Base-by-base conservation (phyloP, 2,329 filamentous ascomycete genomes). In the Fusarium dimerum region DNA sequence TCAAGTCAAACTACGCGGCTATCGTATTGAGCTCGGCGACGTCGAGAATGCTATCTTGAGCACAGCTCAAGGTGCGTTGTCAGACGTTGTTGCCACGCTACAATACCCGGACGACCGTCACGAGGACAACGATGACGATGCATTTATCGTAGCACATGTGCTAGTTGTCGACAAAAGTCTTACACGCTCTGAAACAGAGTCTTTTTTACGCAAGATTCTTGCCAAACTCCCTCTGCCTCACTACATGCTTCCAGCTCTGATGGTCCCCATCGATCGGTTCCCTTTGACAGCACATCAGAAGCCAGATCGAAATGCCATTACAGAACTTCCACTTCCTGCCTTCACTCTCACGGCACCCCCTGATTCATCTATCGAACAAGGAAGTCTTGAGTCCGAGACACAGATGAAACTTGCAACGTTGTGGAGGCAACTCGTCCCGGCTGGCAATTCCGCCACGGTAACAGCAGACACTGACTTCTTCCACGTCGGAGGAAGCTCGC, bases 11-110 rank as follows among this genome's bases (percentile, higher is more conserved):
- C 61, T 81, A 2, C 65, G 69, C 2, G 77, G 76, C 1, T 47
- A 75, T 3, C 70, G 76, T 1, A 71, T 81, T 20, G 78, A 83
- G 13, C 62, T 83, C 1, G 59, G 66, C 3, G 80, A 82, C 2
- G 47, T 66, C 3, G 56, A 59, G 18, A 47, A 38, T 5, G 42
- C 55, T 1, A 41, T 58, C 3, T 18, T 57, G 10, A 45, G 26
- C 12, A 30, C 54, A 2, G 43, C 55, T 0, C 34, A 54, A 8
- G 51, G 55, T 1, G 2, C 42, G 2, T 20, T 58, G 5, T 44
- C 50, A n/a, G n/a, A n/a, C n/a, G n/a, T n/a, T n/a, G n/a, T n/a
- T n/a, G n/a, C n/a, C n/a, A n/a, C n/a, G n/a, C n/a, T n/a, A n/a
- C n/a, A n/a, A n/a, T n/a, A n/a, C n/a, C n/a, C n/a, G n/a, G n/a